Evolutionary conservation across 1,139 yeast genomes (phyloP).

Genomic region (Blastobotrys malaysiensis): DNA sequence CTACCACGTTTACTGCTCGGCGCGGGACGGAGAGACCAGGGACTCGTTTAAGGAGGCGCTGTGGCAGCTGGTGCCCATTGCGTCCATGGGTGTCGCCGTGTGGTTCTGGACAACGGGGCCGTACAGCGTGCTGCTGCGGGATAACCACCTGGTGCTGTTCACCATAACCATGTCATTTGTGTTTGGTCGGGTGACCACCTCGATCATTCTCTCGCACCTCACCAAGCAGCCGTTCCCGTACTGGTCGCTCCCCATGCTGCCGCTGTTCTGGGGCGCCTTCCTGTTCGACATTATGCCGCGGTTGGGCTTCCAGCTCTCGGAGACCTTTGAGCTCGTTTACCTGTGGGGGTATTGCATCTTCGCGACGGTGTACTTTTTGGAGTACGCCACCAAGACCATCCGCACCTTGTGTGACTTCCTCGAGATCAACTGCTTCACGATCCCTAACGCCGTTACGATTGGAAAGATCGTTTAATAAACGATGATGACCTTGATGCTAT

Average conservation of each 20-base stretch:
- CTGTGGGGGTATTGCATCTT: conserved; percentile 31
- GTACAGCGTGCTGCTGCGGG: conserved; percentile 31
- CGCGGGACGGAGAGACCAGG: conserved; percentile 34
- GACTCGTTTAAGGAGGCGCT: conserved; percentile 46
- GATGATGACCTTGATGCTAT: not conserved
- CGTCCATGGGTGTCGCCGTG: conserved; percentile 25
- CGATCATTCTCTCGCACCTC: conserved; percentile 60
- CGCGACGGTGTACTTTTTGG: conserved; percentile 30
- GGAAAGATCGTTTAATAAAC: conserved; percentile 9
- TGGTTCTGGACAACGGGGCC: conserved; percentile 36
- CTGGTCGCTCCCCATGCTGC: conserved; percentile 35
- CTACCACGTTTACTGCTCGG: conserved; percentile 57
- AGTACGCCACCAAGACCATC: conserved; percentile 35
- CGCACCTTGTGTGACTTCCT: conserved; percentile 33
- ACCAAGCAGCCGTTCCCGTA: conserved; percentile 62
- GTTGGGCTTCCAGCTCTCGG: conserved; percentile 22
- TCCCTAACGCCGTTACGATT: conserved; percentile 18
- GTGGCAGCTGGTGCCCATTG: conserved; percentile 34
- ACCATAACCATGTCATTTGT: conserved; percentile 59
- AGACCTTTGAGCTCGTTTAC: conserved; percentile 29
- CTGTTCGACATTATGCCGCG: conserved; percentile 33
- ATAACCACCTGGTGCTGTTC: conserved; percentile 51
- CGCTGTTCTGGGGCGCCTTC: conserved; percentile 34
- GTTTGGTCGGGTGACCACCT: conserved; percentile 59
- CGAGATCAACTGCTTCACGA: conserved; percentile 37